These are phyloP conservation scores for Russula brevipes DNA, from an alignment of 768 basidiomycete species.

Conservation along the genomic window DNA sequence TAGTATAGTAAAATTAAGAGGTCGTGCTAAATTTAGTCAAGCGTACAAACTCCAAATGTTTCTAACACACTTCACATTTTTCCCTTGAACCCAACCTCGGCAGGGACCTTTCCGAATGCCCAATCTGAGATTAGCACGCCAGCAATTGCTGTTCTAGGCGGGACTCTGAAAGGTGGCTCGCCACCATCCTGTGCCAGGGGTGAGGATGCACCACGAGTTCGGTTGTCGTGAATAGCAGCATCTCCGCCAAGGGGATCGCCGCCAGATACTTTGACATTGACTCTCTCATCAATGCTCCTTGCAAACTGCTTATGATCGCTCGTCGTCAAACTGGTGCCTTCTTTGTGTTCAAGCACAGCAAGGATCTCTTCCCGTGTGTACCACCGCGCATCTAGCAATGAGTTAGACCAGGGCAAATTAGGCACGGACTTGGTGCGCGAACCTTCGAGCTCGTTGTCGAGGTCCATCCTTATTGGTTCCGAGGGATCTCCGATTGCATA, in stretches of 20 bases:
- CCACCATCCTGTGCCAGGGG: constrained; percentile 24
- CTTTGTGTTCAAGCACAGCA: constrained; percentile 51
- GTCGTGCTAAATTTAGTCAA: constrained; percentile 2
- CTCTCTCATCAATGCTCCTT: constrained; percentile 37
- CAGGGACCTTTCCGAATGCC: constrained; percentile 53
- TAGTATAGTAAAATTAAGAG: neutral
- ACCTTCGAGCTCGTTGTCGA: constrained; percentile 97
- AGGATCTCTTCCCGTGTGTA: constrained; percentile 72
- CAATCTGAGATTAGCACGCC: constrained; percentile 83
- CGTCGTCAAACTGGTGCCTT: constrained; percentile 45
- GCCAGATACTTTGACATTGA: constrained; percentile 20
- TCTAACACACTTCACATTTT: constrained; percentile 12
- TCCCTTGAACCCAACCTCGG: constrained; percentile 8
- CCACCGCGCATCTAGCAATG: constrained; percentile 74
- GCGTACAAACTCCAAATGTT: neutral
- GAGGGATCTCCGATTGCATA: constrained; percentile 72
- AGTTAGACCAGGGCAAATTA: neutral
- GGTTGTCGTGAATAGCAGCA: constrained; percentile 29
- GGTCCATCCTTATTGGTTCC: constrained; percentile 71
- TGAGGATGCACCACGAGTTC: constrained; percentile 26
- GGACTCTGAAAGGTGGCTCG: constrained; percentile 63
- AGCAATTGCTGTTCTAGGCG: constrained; percentile 71
- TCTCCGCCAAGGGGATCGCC: constrained; percentile 30
- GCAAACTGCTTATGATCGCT: constrained; percentile 49
- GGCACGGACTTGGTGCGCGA: neutral